Evolutionary conservation across 352 stramenopile genomes (phyloP), one percentile per base, ranked within the genome.

Genomic region (Phytophthora pluvialis): DNA sequence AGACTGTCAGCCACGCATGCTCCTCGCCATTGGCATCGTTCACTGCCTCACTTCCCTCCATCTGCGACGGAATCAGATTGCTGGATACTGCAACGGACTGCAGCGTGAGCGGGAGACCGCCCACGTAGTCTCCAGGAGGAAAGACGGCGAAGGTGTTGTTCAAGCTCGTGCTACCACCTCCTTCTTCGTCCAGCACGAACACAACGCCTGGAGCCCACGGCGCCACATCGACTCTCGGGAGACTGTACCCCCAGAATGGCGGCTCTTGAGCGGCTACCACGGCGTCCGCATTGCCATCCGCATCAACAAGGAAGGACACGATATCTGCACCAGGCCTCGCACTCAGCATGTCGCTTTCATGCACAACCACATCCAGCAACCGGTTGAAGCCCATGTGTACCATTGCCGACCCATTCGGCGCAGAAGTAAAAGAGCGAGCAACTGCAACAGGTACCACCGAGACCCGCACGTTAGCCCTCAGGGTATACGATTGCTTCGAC

Each of bases 301-400:
- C 53, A 32, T 64, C 32, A 29, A 58, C 46, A 26, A 53, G 15
- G 5, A 64, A 58, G 1, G 44, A 62, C 12, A 56, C 45, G 18
- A 55, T 9, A 7, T 63, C 61, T 45, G 39, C 36, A 15, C n/a
- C n/a, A 3, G 25, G 18, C n/a, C n/a, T 35, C 31, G 31, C 10
- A 11, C 31, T 35, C 10, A 13, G 38, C 9, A 12, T 46, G 8
- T 29, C 44, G 12, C 50, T 56, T 2, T 60, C 57, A 36, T 16
- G 48, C 63, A 65, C 56, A 4, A 15, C 28, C 29, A 71, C 44
- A 29, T 45, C 33, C 38, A 71, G 16, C 33, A 66, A 21, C 10
- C 42, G 47, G 31, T 71, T 71, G 44, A 67, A 71, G 0, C 63
- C 56, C 56, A 62, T 6, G 28, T 58, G 48, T 16, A 67, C 59